Conservation (phyloP, 441 rosid species). For the Corymbia calophylla region DNA sequence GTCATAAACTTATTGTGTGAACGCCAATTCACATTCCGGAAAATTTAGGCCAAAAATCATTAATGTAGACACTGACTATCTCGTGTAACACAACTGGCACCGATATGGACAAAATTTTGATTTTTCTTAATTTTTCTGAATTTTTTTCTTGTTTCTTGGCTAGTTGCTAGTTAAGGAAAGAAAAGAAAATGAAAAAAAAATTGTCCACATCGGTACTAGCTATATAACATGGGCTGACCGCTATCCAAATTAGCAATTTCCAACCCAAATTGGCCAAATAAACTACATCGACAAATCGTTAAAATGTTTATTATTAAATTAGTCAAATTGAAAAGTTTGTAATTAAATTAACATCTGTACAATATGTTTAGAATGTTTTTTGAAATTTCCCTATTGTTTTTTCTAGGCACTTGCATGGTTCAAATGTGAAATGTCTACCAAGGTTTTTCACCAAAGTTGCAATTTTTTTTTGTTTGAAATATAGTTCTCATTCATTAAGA, state of each 20-base stretch:
- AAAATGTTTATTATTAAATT: background rate
- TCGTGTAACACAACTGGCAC: accelerated
- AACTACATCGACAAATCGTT: background rate
- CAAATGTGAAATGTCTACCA: background rate
- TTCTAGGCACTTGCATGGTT: background rate
- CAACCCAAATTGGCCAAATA: accelerated
- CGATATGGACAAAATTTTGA: background rate
- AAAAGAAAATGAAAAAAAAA: accelerated
- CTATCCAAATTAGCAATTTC: background rate
- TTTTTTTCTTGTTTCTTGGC: accelerated
- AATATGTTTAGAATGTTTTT: background rate
- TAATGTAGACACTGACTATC: accelerated
- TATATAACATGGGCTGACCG: no score
- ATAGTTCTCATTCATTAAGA: background rate
- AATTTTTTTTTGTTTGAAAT: background rate
- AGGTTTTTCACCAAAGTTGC: background rate
- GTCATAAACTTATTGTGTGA: background rate
- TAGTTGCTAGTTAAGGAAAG: background rate
- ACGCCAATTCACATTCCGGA: background rate
- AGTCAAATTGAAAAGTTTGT: accelerated
- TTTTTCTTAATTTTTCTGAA: accelerated
- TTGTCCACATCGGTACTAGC: accelerated
- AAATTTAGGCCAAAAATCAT: background rate
- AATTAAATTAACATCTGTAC: background rate
- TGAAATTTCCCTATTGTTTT: background rate